Base-by-base conservation (phyloP, 2,329 filamentous ascomycete species). In the Botrytis galanthina region DNA sequence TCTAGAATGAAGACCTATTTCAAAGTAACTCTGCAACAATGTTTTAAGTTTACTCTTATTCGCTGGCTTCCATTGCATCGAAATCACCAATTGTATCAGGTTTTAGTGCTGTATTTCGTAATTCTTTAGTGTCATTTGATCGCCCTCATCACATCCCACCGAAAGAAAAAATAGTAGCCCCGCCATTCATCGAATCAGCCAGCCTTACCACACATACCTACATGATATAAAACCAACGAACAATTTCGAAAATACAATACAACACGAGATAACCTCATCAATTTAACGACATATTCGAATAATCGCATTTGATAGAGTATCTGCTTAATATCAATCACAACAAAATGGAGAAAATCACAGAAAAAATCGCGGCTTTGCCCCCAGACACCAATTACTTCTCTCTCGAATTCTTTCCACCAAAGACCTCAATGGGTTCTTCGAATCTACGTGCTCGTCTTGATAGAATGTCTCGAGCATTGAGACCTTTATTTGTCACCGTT, bases 321-420 rank as follows among this genome's bases (percentile, higher is more conserved):
- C 32, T 16, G 7, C 22, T 10, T 32, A 22, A 16, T 8, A 29
- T 32, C 1, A 69, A 26, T 35, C 32, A 63, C 39, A 72, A 75
- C 70, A 35, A 44, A 22, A 81, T 81, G 79, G 92, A 94, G 85
- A 96, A 93, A 84, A 95, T 98, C 81, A 97, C 94, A 76, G 92
- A 97, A 87, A 97, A 97, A 87, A 95, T 98, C 81, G 93, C 93
- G 84, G 93, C 94, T 75, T 85, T 99, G 85, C 93, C 93, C 82
- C 88, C 91, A 76, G 90, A 93, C 83, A 89, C 89, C 77, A 90
- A 89, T 82, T 98, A 96, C 86, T 97, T 97, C 84, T 98, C 96
- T 66, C 91, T 98, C 83, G 96, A 99, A 85, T 99, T 99, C 89
- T 99, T 99, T 85, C 96, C 96, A 78, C 96, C 96, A 76, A 99